Conservation (phyloP, 2,329 filamentous ascomycete species). For the Hypoxylon sp. region DNA sequence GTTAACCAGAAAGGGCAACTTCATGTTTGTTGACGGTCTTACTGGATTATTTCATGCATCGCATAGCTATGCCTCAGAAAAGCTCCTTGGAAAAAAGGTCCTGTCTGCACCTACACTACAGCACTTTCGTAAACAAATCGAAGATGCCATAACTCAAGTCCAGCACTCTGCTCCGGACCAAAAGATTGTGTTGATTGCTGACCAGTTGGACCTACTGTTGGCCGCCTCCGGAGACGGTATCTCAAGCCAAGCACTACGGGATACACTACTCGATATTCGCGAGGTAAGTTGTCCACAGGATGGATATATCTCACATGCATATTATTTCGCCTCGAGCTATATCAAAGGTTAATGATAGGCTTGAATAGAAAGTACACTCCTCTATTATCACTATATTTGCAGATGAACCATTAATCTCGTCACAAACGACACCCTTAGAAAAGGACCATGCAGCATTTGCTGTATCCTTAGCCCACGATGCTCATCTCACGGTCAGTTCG, state of each 20-base stretch:
- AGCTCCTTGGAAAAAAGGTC: constrained; percentile 32
- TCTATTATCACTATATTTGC: constrained; percentile 78
- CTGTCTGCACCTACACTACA: constrained; percentile 55
- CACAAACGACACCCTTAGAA: constrained; percentile 75
- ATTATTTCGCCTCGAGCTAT: constrained; percentile 8
- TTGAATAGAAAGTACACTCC: constrained; percentile 71
- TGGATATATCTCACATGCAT: constrained; percentile 18
- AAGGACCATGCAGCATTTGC: constrained; percentile 79
- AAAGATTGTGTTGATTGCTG: constrained; percentile 73
- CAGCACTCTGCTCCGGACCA: constrained; percentile 44
- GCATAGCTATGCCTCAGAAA: constrained; percentile 9
- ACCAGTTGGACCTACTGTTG: constrained; percentile 75
- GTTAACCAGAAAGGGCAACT: constrained; percentile 69
- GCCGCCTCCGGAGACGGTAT: constrained; percentile 67
- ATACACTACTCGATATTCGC: constrained; percentile 71
- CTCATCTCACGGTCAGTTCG: constrained; percentile 78
- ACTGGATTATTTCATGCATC: constrained; percentile 65
- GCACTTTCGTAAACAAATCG: constrained; percentile 59
- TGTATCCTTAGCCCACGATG: constrained; percentile 80
- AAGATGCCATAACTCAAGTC: constrained; percentile 58
- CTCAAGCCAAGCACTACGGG: constrained; percentile 64
- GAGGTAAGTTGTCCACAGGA: constrained; percentile 66
- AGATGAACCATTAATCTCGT: constrained; percentile 78
- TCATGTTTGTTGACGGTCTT: constrained; percentile 83
- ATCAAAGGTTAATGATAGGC: constrained; percentile 45